Evolutionary conservation across 1,284 basidiomycete genomes (phyloP), one percentile per base, ranked within the genome.

Genomic region (Singerocomus inundabilis): DNA sequence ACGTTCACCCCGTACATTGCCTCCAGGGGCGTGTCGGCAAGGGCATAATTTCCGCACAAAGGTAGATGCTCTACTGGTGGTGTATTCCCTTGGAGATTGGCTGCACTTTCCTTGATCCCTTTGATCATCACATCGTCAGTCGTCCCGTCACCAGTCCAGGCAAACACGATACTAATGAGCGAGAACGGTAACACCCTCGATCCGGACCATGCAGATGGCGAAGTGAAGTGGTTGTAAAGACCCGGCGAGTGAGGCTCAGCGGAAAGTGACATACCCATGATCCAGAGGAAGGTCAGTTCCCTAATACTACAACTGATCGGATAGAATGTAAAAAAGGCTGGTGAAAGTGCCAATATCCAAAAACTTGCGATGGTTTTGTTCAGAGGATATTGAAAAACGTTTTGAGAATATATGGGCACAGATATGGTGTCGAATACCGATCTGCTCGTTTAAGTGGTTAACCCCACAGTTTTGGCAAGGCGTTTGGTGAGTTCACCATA

Each of bases 41-140:
- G 69, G 4, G 81, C 80, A 53, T 82, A 82, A 61, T 83, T 83
- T 24, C 72, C 70, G 58, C 85, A 83, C 45, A 75, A 54, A 38
- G 58, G 34, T 6, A 51, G 45, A 9, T 28, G 32, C 18, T n/a
- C 77, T 76, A 48, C 77, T 69, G 54, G 58, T 10, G 72, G 48
- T 1, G 74, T 75, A 15, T 73, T 68, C 13, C 64, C 57, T 24
- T 59, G 61, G 46, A 84, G 70, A 2, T 61, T 63, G 8, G 59
- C 64, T 3, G 75, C 72, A 52, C 74, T 77, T 32, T 72, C 59
- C 28, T 66, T 63, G 15, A 75, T 68, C 4, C 74, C 74, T 13
- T 71, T 47, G 28, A 72, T 61, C 51, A 82, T 75, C 32, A 58
- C 54, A 8, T 58, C 57, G 52, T 85, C 82, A 8, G 63, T 63